Evolutionary conservation across 140 eudicot genomes (phyloP).

Genomic region (Eryngium alpinum): DNA sequence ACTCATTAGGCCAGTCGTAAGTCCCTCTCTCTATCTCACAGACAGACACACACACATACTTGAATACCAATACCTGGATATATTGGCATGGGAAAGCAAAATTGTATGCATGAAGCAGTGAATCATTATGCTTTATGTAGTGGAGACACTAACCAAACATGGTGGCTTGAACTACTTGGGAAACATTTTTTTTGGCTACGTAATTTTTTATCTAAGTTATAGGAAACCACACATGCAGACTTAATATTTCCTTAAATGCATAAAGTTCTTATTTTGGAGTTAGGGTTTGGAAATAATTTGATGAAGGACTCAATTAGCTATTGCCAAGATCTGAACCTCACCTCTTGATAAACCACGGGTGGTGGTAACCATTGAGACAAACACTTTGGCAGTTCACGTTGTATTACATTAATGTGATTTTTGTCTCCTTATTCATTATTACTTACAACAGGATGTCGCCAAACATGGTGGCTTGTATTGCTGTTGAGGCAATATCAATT

Average conservation of each 20-base stretch:
- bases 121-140: no score
- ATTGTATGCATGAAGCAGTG: no score
- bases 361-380: neutral
- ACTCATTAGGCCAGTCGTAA: constrained; percentile 98
- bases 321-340: neutral
- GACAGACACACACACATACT: neutral
- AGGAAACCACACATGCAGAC: neutral
- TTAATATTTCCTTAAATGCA: neutral
- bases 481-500: constrained; percentile 96
- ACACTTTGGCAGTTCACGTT: neutral
- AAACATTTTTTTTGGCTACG: no score
- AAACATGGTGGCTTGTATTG: constrained; percentile 94
- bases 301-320: neutral
- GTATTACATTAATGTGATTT: neutral
- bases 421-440: constrained; percentile 17
- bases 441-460: constrained; percentile 77
- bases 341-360: neutral
- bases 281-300: neutral
- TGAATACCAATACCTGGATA: neutral
- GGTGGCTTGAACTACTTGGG: neutral
- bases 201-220: no score
- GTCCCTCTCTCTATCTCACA: constrained; percentile 19
- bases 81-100: neutral
- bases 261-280: neutral
- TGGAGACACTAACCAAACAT: neutral